Evolutionary conservation across 352 stramenopile genomes (phyloP), one percentile per base, ranked within the genome.

Genomic region (Peronospora tabacina): DNA sequence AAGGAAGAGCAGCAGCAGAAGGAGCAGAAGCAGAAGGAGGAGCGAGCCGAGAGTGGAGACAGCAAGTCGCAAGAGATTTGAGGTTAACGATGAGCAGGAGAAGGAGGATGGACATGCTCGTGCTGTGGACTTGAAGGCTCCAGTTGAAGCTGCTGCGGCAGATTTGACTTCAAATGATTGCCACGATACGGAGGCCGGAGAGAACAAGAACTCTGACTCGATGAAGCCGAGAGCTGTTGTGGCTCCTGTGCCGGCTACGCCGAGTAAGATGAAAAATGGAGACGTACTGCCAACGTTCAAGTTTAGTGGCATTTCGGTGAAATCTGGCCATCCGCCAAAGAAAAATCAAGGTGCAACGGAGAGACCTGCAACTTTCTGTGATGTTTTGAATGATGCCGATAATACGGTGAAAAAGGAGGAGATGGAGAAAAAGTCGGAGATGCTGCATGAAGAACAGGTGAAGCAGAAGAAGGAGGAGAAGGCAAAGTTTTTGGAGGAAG

Each of bases 261-360:
- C 43, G n/a, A 30, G 42, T 20, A 62, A 30, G 13, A 28, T 29
- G 0, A 33, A 11, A 16, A 60, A 32, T 13, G 55, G 56, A 42
- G 40, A 44, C 10, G 55, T 42, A 1, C 12, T 65, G 29, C 75
- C 80, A 49, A 78, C 66, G 26, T 87, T 87, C 41, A 85, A 79
- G 41, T 92, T 90, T 39, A 69, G 63, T 10, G 59, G 66, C 6
- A 87, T 92, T 22, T 72, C 79, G 5, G 52, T 92, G 22, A 92
- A 87, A 56, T 13, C 55, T 41, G 49, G 54, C 1, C 61, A 47
- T 34, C 40, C 44, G 16, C 4, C 32, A 15, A 65, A 57, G 26
- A 70, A 64, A 32, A 59, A 4, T 11, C 42, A 41, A 30, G n/a
- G 19, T 6, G n/a, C 35, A 20, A 58, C 51, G 22, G 61, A 52